A percentile compares a stretch with the other conserved stretches of the same genome.
phyloP scores from a whole-genome alignment of 208 protist genomes.

The Endotrypanum monterogeii region DNA sequence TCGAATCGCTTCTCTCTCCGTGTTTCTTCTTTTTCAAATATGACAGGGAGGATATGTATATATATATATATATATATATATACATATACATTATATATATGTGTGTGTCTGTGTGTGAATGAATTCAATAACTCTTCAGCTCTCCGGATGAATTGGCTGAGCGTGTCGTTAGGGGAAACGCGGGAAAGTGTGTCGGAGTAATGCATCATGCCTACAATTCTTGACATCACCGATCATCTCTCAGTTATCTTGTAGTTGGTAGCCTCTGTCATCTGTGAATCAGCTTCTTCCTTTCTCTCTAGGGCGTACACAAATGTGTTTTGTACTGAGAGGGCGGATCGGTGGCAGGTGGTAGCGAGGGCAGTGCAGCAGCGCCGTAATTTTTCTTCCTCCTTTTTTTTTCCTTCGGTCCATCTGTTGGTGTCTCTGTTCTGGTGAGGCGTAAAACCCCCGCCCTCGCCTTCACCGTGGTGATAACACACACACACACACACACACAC shows the following conservation, averaged over 20 bases:
- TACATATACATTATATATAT: background rate
- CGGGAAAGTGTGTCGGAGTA: too few relatives aligned
- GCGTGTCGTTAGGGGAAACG: too few relatives aligned
- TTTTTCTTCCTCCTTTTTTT: background rate
- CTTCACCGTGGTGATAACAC: background rate
- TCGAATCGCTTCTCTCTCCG: background rate
- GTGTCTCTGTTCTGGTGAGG: background rate
- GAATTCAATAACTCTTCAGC: background rate
- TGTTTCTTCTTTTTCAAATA: constrained; percentile 5
- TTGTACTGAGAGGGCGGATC: too few relatives aligned
- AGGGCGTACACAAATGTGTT: too few relatives aligned
- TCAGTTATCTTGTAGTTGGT: too few relatives aligned
- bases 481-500: background rate
- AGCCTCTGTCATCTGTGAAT: too few relatives aligned
- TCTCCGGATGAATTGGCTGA: too few relatives aligned
- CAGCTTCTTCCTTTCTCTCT: too few relatives aligned
- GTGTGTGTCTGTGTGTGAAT: background rate
- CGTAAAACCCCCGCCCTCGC: background rate
- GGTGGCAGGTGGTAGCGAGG: too few relatives aligned
- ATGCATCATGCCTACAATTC: too few relatives aligned
- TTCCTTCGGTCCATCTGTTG: background rate
- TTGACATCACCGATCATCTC: too few relatives aligned
- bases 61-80: background rate
- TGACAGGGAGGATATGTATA: background rate
- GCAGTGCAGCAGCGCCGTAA: too few relatives aligned